Base-by-base conservation (phyloP, 495 filamentous ascomycete genomes). In the Talaromyces nanjingensis region DNA sequence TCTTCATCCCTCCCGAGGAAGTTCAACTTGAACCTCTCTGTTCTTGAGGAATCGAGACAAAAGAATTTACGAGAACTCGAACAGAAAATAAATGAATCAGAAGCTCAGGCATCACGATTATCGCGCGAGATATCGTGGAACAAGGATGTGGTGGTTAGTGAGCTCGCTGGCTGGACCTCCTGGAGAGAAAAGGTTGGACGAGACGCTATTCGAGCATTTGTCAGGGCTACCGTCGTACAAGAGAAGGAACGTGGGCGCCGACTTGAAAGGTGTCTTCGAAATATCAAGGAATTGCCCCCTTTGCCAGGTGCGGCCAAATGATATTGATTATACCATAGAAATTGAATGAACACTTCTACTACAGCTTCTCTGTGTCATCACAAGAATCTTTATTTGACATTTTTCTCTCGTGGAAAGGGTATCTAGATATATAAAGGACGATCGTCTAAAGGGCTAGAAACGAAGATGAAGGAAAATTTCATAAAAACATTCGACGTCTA, bases 131-230 rank as follows among this genome's bases (percentile, higher is more conserved):
- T 99, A 20, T 77, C 90, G 37, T 97, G 96, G 71, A 97, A 92
- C 59, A 93, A 97, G 75, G 90, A 93, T 72, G 91, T 93, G 9
- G 93, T 97, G 6, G 93, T 96, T 12, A 81, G 86, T 7, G 96
- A 99, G 73, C 71, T 99, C 64, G 93, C 94, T 1, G 93, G 91
- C 2, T 98, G 93, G 89, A 91, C 96, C 68, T 91, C 94, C 14
- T 85, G 91, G 79, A 86, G 92, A 59, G 91, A 88, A 67, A 85
- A 84, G 66, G 83, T 91, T 74, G 92, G 89, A 2, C 78, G 86
- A 29, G 86, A 83, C 65, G 89, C 89, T 3, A 85, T 97, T 42
- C 83, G 81, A 65, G 83, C 89, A 16, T 85, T 96, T 68, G 93
- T 89, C 39, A 86, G 80, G 74, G 85, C 86, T 60, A 91, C 91